Evolutionary conservation across 208 protist genomes (phyloP).

Genomic region (Phytomonas sp.): DNA sequence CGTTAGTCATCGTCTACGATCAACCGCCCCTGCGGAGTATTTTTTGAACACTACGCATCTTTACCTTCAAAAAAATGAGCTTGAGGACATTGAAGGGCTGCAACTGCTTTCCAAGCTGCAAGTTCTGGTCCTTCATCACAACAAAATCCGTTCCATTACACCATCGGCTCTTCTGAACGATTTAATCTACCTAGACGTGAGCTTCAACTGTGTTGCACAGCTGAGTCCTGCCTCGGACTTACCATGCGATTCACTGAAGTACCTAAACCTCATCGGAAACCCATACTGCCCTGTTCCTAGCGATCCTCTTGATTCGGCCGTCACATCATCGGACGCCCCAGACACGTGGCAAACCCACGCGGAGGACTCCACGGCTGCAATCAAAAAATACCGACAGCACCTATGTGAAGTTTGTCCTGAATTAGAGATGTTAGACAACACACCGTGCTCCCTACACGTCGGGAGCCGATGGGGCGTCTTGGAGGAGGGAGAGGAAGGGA

Average conservation of each 20-base stretch:
- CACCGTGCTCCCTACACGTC: not conserved
- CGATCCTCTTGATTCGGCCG: not conserved
- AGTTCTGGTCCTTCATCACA: constrained; percentile 75
- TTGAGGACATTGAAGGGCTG: constrained; percentile 48
- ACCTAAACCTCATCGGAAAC: constrained; percentile 48
- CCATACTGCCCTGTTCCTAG: constrained; percentile 20
- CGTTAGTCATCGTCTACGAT: not conserved
- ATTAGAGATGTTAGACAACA: not conserved
- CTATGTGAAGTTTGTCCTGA: not conserved
- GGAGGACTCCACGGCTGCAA: not conserved
- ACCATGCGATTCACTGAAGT: constrained; percentile 34
- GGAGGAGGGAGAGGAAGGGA: not conserved
- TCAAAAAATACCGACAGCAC: not conserved
- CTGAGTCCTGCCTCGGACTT: constrained; percentile 30
- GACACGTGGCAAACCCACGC: not conserved
- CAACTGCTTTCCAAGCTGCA: constrained; percentile 47
- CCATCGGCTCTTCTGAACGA: constrained; percentile 32
- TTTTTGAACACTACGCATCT: constrained; percentile 11
- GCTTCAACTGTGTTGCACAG: constrained; percentile 36
- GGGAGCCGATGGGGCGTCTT: not conserved
- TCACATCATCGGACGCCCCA: not conserved
- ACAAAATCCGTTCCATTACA: constrained; percentile 33
- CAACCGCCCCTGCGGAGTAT: not conserved
- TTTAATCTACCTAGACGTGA: constrained; percentile 56
- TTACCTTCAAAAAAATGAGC: constrained; percentile 67